Evolutionary conservation across 345 rosid genomes (phyloP).

Genomic region (Tarenaya hassleriana): DNA sequence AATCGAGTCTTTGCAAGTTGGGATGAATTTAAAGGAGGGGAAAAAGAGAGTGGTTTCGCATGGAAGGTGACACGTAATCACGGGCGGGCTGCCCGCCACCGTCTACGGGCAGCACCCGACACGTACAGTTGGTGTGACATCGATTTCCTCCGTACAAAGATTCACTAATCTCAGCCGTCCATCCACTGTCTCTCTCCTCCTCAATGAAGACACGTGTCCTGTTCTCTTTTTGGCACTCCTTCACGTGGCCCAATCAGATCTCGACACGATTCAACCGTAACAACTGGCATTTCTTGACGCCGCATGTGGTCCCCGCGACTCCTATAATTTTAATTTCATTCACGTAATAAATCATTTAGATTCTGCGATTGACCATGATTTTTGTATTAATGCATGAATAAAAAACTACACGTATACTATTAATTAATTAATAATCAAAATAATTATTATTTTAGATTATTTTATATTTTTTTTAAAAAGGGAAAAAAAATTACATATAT

Average conservation of each 20-base stretch:
- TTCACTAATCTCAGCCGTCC: conserved; percentile 48
- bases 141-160: conserved; percentile 40
- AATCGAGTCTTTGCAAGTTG: conserved; percentile 20
- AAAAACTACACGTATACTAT: too few species aligned
- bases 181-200: conserved; percentile 5
- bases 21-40: background rate
- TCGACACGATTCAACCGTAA: conserved; percentile 30
- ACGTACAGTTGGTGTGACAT: conserved; percentile 70
- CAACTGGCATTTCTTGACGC: conserved; percentile 50
- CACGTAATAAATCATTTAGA: too few species aligned
- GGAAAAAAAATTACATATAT: too few species aligned
- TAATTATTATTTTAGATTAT: too few species aligned
- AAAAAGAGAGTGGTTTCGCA: conserved; percentile 28
- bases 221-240: background rate
- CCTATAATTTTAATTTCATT: conserved; percentile 18
- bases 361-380: too few species aligned
- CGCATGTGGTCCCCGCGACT: conserved; percentile 54
- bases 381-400: too few species aligned
- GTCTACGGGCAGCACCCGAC: conserved; percentile 61
- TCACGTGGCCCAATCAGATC: conserved; percentile 49
- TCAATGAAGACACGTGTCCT: conserved; percentile 36
- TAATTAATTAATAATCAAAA: too few species aligned
- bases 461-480: too few species aligned
- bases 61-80: conserved; percentile 49
- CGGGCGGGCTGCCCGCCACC: conserved; percentile 79